Percentiles rank a stretch among this genome's conserved stretches.
phyloP scores from a whole-genome alignment of 208 protist genomes.

The Trypanosoma conorhini region DNA sequence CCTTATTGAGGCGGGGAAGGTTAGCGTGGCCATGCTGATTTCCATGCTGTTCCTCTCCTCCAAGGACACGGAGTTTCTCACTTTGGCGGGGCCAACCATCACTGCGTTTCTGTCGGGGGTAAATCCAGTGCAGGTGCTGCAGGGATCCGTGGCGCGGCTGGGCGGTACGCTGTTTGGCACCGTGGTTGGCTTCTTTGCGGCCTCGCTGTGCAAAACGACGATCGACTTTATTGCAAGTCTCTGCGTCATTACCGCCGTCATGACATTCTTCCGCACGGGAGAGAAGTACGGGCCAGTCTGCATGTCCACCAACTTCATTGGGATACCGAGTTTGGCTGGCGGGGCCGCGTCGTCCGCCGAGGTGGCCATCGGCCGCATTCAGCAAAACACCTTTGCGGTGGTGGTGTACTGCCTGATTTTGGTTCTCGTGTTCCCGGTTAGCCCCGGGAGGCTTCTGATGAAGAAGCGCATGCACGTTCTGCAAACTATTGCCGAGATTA shows the following conservation, averaged over 20 bases:
- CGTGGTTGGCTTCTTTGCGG: conserved; percentile 75
- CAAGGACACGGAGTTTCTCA: conserved; percentile 47
- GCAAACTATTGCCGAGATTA: conserved; percentile 32
- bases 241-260: conserved; percentile 67
- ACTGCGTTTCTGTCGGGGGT: conserved; percentile 78
- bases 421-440: conserved; percentile 64
- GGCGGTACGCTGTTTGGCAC: conserved; percentile 68
- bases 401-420: conserved; percentile 82
- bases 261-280: conserved; percentile 68
- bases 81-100: conserved; percentile 72
- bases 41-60: conserved; percentile 79
- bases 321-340: conserved; percentile 44
- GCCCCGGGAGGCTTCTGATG: conserved; percentile 55
- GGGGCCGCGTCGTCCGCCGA: conserved; percentile 35
- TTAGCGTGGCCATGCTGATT: conserved; percentile 76
- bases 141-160: conserved; percentile 57
- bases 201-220: conserved; percentile 45
- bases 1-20: conserved; percentile 76
- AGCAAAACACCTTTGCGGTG: conserved; percentile 85
- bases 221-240: conserved; percentile 51
- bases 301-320: conserved; percentile 78
- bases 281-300: conserved; percentile 57
- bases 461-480: conserved; percentile 56
- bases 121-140: conserved; percentile 72
- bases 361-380: conserved; percentile 65